A percentile compares a stretch with the other conserved stretches of the same genome.
Conservation (phyloP, 805 yeast species). For the Wickerhamomyces kurtzmanii region DNA sequence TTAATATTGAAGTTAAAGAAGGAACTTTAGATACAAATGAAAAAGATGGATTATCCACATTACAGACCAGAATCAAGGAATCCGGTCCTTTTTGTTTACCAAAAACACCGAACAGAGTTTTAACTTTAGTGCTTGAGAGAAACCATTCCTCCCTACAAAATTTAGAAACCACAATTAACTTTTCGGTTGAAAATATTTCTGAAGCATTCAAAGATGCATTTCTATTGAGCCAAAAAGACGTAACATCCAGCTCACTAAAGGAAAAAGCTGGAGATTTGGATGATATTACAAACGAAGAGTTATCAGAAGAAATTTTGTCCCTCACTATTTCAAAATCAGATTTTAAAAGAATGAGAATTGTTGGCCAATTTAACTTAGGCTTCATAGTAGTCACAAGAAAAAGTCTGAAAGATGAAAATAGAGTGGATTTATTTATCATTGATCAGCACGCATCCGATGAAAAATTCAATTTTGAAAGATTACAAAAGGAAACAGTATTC, state of each 20-base stretch:
- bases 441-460: conserved; percentile 99
- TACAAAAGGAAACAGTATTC: conserved; percentile 46
- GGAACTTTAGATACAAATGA: too few relatives aligned
- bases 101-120: too few relatives aligned
- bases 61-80: too few relatives aligned
- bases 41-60: too few relatives aligned
- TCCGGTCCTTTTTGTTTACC: too few relatives aligned
- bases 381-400: conserved; percentile 67
- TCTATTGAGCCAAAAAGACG: too few relatives aligned
- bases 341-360: conserved; percentile 62
- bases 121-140: too few relatives aligned
- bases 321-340: conserved; percentile 62
- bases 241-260: too few relatives aligned
- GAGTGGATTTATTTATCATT: conserved; percentile 63
- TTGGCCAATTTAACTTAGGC: conserved; percentile 95
- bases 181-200: conserved; percentile 23
- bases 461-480: conserved; percentile 76
- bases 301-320: conserved; percentile 50
- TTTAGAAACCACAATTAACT: too few relatives aligned
- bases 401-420: conserved; percentile 19
- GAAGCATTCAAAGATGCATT: conserved; percentile 16
- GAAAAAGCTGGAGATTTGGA: conserved; percentile 13
- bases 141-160: too few relatives aligned
- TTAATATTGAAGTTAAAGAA: too few relatives aligned
- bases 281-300: conserved; percentile 33